Base-by-base conservation (phyloP, 2,329 filamentous ascomycete species). In the Phyllosticta paracitricarpa region DNA sequence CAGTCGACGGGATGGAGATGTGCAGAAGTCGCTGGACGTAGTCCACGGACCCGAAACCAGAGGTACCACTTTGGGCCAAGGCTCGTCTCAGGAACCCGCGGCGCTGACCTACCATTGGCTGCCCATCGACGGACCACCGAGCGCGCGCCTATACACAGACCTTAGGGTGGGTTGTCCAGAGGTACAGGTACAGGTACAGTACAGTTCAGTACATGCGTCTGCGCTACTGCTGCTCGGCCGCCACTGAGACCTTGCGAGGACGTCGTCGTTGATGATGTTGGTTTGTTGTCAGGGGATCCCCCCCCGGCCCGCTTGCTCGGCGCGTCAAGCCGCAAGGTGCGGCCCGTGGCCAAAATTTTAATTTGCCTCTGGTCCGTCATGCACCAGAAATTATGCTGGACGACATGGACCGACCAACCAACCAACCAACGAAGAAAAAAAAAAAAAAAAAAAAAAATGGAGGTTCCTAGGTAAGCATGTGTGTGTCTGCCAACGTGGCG, bases 11-110 rank as follows among this genome's bases (percentile, higher is more conserved):
- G 30, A 56, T 54, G 57, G 35, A 12, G 57, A 54, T 59, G 57
- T 54, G 57, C 57, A 59, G 57, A 60, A 55, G 58, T 56, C 54
- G 19, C 19, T 22, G 19, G 53, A 24, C 57, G 51, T 54, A 56
- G 52, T 40, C 58, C 58, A 60, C 33, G 35, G 40, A 48, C 54
- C 22, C 24, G 58, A 60, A 60, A 56, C 52, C 53, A n/a, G n/a
- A 53, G 58, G 52, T 40, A 40, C 52, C 54, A 19, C 40, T 52
- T 52, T 22, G 22, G 40, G 22, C 59, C 35, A 56, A 35, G 59
- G 33, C 25, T 19, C 58, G 59, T 61, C 54, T 61, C 59, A 61
- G 52, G 58, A 30, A 56, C 53, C 24, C 52, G 24, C n/a, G 17
- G 22, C 40, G 25, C 28, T 8, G 52, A 26, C 52, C 25, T 28